phyloP scores from a whole-genome alignment of 2,329 filamentous ascomycete genomes.

The Xylariaceae sp. region DNA sequence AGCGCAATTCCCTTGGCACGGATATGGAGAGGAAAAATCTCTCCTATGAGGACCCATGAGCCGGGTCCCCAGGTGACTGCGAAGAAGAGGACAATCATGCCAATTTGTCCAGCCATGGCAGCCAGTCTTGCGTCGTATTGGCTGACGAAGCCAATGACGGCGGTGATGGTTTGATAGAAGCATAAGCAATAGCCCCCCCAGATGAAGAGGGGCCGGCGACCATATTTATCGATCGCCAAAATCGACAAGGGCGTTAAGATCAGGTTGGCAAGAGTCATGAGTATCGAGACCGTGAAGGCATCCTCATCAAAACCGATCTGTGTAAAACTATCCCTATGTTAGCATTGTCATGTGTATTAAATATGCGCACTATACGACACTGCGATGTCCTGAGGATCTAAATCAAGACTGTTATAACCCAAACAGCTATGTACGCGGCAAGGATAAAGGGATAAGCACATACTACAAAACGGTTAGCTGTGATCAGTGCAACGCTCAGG shows the following conservation, averaged over 20 bases:
- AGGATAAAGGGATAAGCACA: background rate
- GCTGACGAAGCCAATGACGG: slow-evolving; percentile 59
- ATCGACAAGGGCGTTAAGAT: slow-evolving; percentile 81
- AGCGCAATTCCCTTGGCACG: slow-evolving; percentile 81
- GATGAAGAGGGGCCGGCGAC: slow-evolving; percentile 75
- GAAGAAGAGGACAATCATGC: slow-evolving; percentile 91
- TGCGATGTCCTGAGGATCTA: background rate
- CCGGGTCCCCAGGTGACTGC: slow-evolving; percentile 79
- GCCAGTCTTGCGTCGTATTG: slow-evolving; percentile 47
- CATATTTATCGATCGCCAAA: slow-evolving; percentile 76
- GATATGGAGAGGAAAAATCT: slow-evolving; percentile 86
- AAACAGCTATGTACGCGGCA: background rate
- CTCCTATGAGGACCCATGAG: slow-evolving; percentile 77
- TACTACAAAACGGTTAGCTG: slow-evolving; percentile 12
- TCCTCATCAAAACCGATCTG: slow-evolving; percentile 70
- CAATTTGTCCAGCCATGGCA: slow-evolving; percentile 80
- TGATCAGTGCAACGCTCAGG: background rate
- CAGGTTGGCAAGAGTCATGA: slow-evolving; percentile 87
- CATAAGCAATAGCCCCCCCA: slow-evolving; percentile 77
- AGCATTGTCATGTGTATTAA: background rate
- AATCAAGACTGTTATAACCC: background rate
- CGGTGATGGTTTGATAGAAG: slow-evolving; percentile 80
- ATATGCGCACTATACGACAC: background rate
- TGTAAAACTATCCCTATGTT: slow-evolving; percentile 49
- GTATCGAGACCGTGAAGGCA: slow-evolving; percentile 75